Conservation (phyloP, 768 basidiomycete genomes). For the Pulveroboletus sp. region DNA sequence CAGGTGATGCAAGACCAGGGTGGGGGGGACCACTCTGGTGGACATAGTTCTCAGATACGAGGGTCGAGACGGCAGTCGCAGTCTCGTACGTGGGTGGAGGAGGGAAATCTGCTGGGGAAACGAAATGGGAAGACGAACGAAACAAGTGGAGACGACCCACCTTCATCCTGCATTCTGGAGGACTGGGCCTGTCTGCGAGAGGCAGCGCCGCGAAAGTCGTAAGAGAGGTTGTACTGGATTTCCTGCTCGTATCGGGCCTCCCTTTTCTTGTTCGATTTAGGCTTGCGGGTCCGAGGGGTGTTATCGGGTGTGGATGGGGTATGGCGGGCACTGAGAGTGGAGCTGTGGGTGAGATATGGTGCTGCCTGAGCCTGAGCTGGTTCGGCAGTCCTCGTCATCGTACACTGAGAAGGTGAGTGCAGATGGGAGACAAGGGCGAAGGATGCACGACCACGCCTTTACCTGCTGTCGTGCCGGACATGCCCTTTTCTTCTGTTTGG, state of each 20-base stretch:
- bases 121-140: slow-evolving; percentile 1
- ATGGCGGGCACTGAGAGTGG: slow-evolving; percentile 52
- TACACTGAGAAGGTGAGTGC: slow-evolving; percentile 32
- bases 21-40: slow-evolving; percentile 25
- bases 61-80: slow-evolving; percentile 41
- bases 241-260: slow-evolving; percentile 44
- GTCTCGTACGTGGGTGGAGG: slow-evolving; percentile 76
- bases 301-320: slow-evolving; percentile 51
- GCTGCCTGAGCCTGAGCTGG: slow-evolving; percentile 33
- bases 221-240: slow-evolving; percentile 32
- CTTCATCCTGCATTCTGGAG: slow-evolving; percentile 30
- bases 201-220: slow-evolving; percentile 29
- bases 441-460: slow-evolving; percentile 36
- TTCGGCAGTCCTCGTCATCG: slow-evolving; percentile 33
- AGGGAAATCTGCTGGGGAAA: slow-evolving; percentile 52
- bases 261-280: slow-evolving; percentile 44
- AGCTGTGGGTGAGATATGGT: slow-evolving; percentile 58
- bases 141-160: slow-evolving; percentile 18
- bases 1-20: slow-evolving; percentile 23
- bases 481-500: slow-evolving; percentile 34
- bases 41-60: slow-evolving; percentile 41
- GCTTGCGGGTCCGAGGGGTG: slow-evolving; percentile 38
- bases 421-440: slow-evolving; percentile 38
- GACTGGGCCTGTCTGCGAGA: slow-evolving; percentile 26
- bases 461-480: slow-evolving; percentile 32